phyloP scores from a whole-genome alignment of 306 rosid genomes.

The Hippophae tibetana region DNA sequence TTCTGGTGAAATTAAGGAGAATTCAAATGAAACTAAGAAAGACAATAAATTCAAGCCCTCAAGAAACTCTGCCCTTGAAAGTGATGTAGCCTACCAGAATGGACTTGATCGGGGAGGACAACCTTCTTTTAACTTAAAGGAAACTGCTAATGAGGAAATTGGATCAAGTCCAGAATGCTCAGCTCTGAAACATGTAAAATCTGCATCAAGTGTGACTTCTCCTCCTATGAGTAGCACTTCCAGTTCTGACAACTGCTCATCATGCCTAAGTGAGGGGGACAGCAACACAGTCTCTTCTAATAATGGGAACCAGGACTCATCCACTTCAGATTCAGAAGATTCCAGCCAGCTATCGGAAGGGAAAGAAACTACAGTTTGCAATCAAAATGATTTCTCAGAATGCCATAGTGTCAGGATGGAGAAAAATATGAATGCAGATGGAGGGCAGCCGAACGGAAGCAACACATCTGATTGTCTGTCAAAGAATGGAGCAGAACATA shows the following conservation, averaged over 20 bases:
- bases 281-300: slow-evolving; percentile 60
- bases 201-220: slow-evolving; percentile 28
- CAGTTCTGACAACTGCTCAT: slow-evolving; percentile 73
- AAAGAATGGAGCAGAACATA: slow-evolving; percentile 33
- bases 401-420: slow-evolving; percentile 37
- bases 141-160: slow-evolving; percentile 37
- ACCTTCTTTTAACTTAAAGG: slow-evolving; percentile 32
- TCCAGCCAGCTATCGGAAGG: slow-evolving; percentile 69
- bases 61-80: slow-evolving; percentile 23
- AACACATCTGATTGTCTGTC: slow-evolving; percentile 22
- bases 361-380: slow-evolving; percentile 37
- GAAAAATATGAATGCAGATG: slow-evolving; percentile 25
- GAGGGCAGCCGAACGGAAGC: slow-evolving; percentile 28
- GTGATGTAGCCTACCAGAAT: slow-evolving; percentile 36
- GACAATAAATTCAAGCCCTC: slow-evolving; percentile 41
- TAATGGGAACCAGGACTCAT: slow-evolving; percentile 65
- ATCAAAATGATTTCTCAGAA: slow-evolving; percentile 43
- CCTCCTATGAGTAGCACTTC: slow-evolving; percentile 32
- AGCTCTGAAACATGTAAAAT: slow-evolving; percentile 5
- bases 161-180: slow-evolving; percentile 20
- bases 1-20: slow-evolving; percentile 22
- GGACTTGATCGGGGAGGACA: slow-evolving; percentile 28
- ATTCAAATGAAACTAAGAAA: slow-evolving; percentile 34
- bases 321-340: slow-evolving; percentile 90
- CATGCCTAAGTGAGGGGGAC: slow-evolving; percentile 85